Base-by-base conservation (phyloP, 129 eudicot genomes). In the Escallonia rubra region DNA sequence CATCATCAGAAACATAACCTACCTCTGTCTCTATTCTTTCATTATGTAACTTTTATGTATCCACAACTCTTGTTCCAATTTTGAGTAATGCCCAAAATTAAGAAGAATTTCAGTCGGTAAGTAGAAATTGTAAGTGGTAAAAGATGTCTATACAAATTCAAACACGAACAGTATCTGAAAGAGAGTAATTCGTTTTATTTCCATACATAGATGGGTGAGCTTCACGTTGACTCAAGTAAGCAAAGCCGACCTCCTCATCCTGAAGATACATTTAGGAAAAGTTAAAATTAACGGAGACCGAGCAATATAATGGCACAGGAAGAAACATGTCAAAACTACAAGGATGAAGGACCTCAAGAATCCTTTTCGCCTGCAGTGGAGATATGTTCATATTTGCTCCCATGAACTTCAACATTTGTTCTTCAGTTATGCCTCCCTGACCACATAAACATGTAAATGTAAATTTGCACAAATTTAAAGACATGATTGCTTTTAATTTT, bases 381-480 rank as follows among this genome's bases (percentile, higher is more conserved):
- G 90, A 72, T 71, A 94, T 68, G 57, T 71, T 81, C 10, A 87
- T 87, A 71, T 94, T 87, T 60, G 97, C 99, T 61, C 99, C 99
- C 97, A 94, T 89, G 83, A 76, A 90, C 72, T 84, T 87, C 81
- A 94, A 75, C 99, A 94, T 94, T 81, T 94, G 99, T 74, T 94
- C 99, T 80, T 94, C 99, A 40, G 96, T 94, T 79, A 94, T 80
- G 73, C 99, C 99, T 57, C 97, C 99, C 99, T 94, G 84, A 47
- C 67, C 68, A 70, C 23, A 66, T 7, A 41, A 34, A 23, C 6
- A 59, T 4, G 34, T 46, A 46, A 46, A 57, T 11, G 15, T 72
- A 41, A 50, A 23, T 71, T 53, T 5, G 58, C 69, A 67, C 54
- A 49, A 41, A 67, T 65, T 23, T 42, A 60, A 39, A 63, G 8